phyloP scores from a whole-genome alignment of 768 basidiomycete species.

The Coprinellus micaceus region DNA sequence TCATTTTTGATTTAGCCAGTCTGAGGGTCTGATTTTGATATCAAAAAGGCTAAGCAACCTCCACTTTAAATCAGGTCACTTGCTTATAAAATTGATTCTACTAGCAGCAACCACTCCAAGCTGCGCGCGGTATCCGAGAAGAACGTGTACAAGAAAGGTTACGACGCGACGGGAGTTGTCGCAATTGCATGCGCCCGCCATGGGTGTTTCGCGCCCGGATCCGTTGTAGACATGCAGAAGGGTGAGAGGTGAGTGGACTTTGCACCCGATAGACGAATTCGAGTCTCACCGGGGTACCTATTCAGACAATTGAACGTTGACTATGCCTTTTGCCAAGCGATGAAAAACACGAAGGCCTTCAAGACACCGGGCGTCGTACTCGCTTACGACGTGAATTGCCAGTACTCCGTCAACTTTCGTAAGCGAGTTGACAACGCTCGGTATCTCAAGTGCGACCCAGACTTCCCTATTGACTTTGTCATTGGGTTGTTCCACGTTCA shows the following conservation, averaged over 20 bases:
- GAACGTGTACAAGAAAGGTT: neutral
- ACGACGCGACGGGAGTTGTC: neutral
- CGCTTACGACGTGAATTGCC: slow-evolving; percentile 16
- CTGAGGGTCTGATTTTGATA: too few relatives aligned
- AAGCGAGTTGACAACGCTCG: slow-evolving; percentile 2
- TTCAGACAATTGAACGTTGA: slow-evolving; percentile 10
- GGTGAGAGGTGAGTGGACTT: neutral
- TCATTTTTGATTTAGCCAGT: too few relatives aligned
- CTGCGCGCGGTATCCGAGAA: neutral
- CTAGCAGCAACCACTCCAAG: too few relatives aligned
- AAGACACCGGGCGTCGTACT: neutral
- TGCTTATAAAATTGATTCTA: too few relatives aligned
- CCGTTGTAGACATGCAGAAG: neutral
- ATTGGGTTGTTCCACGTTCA: slow-evolving; percentile 21
- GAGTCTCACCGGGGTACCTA: too few relatives aligned
- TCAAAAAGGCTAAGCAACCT: too few relatives aligned
- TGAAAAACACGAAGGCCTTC: neutral
- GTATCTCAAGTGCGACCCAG: neutral
- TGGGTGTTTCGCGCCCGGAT: neutral
- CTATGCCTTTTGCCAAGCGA: neutral
- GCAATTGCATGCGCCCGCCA: neutral
- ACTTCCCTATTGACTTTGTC: neutral
- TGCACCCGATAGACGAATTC: too few relatives aligned
- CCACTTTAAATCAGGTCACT: too few relatives aligned
- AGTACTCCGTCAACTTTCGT: slow-evolving; percentile 11